Conservation (phyloP, 2,329 filamentous ascomycete species). For the Myotisia sp. region DNA sequence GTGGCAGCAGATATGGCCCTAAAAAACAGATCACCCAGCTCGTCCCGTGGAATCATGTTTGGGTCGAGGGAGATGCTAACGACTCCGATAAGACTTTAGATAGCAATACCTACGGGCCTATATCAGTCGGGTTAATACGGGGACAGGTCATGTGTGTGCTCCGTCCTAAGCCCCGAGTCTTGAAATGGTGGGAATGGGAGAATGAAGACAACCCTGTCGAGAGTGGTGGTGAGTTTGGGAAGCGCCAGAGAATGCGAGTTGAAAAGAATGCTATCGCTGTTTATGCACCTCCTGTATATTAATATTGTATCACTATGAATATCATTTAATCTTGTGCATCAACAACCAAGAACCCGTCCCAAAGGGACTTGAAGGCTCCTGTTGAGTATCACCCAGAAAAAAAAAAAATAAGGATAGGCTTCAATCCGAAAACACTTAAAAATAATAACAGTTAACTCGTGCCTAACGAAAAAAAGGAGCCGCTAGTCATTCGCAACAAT, state of each 20-base stretch:
- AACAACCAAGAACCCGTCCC: too few relatives aligned
- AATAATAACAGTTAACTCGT: background rate
- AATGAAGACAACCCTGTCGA: conserved; percentile 12
- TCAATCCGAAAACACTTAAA: background rate
- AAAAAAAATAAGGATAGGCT: background rate
- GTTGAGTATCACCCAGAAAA: too few relatives aligned
- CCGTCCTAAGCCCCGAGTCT: conserved; percentile 40
- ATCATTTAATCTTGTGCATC: too few relatives aligned
- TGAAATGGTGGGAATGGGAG: conserved; percentile 28
- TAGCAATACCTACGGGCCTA: conserved; percentile 81
- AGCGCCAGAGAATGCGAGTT: conserved; percentile 22
- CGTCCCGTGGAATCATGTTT: conserved; percentile 74
- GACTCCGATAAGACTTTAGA: conserved; percentile 56
- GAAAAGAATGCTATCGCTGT: conserved; percentile 25
- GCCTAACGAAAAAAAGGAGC: background rate
- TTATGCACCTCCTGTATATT: conserved; percentile 20
- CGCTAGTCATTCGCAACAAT: conserved; percentile 20
- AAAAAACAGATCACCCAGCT: conserved; percentile 27
- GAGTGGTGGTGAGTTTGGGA: conserved; percentile 10
- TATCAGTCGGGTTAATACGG: conserved; percentile 59
- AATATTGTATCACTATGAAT: conserved; percentile 2
- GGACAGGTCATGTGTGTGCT: conserved; percentile 61
- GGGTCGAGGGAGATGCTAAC: conserved; percentile 79
- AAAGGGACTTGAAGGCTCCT: too few relatives aligned
- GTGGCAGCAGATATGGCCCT: conserved; percentile 42